phyloP scores from a whole-genome alignment of 2,329 filamentous ascomycete genomes.

The Aschersonia sp. region DNA sequence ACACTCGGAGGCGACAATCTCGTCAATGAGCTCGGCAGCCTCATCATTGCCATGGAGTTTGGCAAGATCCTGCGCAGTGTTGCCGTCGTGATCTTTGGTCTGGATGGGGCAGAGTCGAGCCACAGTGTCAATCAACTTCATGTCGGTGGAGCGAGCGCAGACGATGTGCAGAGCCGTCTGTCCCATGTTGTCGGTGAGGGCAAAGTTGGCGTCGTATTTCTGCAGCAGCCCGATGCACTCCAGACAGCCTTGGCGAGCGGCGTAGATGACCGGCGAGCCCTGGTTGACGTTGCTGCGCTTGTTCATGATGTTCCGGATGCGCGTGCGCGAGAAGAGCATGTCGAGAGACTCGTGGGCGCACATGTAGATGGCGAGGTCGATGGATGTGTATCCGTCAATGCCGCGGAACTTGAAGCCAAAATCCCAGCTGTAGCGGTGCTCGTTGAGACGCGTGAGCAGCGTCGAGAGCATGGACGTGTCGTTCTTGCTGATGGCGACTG shows the following conservation, averaged over 20 bases:
- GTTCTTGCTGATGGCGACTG: background rate
- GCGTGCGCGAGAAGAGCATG: background rate
- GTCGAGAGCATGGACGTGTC: background rate
- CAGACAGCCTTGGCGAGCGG: background rate
- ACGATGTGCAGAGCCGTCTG: background rate
- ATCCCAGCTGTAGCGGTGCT: background rate
- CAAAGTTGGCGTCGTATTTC: background rate
- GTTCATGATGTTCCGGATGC: background rate
- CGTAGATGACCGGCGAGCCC: constrained; percentile 1
- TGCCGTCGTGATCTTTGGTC: background rate
- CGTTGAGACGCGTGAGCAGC: background rate
- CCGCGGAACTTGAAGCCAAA: background rate
- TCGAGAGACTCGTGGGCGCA: background rate
- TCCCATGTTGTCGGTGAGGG: background rate
- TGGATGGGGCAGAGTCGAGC: background rate
- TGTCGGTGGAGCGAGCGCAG: background rate
- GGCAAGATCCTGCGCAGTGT: background rate
- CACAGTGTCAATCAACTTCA: background rate
- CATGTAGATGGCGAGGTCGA: background rate
- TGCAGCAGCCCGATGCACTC: background rate
- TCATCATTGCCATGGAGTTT: background rate
- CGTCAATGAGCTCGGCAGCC: background rate
- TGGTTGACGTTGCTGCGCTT: constrained; percentile 1
- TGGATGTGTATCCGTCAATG: background rate
- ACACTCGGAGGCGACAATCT: too few species aligned